Evolutionary conservation across 371 early-diverging fungal species (phyloP).

Genomic region (Mucor piriformis): DNA sequence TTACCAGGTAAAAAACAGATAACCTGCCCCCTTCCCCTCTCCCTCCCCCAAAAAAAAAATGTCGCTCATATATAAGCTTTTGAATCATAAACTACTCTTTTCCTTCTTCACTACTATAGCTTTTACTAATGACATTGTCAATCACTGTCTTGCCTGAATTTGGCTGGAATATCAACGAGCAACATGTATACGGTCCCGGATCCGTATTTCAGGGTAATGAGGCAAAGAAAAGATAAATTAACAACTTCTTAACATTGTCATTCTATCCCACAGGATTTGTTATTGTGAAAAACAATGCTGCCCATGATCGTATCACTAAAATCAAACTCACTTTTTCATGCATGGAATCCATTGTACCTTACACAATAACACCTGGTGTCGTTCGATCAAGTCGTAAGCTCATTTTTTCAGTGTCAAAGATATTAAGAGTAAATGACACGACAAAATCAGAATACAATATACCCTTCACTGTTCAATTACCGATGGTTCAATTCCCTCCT

Average conservation of each 20-base stretch:
- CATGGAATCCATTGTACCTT: background rate
- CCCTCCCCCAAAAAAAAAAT: too few species aligned
- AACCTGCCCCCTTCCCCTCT: too few species aligned
- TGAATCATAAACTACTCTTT: too few species aligned
- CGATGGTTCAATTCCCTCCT: slow-evolving; percentile 24
- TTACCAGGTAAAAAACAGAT: too few species aligned
- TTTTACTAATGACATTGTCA: too few species aligned
- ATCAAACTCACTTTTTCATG: background rate
- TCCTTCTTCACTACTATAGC: too few species aligned
- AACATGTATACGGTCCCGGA: slow-evolving; percentile 16
- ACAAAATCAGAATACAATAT: slow-evolving; percentile 1
- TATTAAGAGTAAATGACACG: background rate
- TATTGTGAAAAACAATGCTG: background rate
- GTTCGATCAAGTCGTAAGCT: background rate
- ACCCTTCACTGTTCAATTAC: slow-evolving; percentile 23
- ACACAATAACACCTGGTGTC: background rate
- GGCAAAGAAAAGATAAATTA: too few species aligned
- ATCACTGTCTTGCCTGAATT: background rate
- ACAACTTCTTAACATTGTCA: background rate
- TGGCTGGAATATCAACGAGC: slow-evolving; percentile 10
- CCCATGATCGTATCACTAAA: background rate
- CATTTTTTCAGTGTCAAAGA: background rate
- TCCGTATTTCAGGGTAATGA: slow-evolving; percentile 26
- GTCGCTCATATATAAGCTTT: too few species aligned
- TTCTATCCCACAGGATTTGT: slow-evolving; percentile 9